Conservation (phyloP, 768 basidiomycete species). For the Hypholoma fasciculare region DNA sequence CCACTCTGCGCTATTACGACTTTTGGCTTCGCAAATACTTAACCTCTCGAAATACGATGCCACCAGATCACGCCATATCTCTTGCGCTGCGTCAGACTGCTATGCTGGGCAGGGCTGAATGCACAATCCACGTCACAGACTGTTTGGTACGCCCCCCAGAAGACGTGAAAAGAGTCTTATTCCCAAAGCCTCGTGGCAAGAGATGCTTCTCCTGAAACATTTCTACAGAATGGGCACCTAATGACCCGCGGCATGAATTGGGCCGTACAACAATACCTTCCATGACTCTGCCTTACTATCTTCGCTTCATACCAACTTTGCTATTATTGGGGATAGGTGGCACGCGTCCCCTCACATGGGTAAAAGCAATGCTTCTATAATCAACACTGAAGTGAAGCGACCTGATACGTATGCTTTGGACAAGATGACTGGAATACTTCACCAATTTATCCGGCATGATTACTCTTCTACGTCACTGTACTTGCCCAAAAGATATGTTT, state of each 20-base stretch:
- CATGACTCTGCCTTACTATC: not conserved
- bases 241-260: not conserved
- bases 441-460: not conserved
- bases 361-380: not conserved
- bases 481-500: slow-evolving; percentile 23
- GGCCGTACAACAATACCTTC: not conserved
- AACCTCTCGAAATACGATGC: too few species aligned
- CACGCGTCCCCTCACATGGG: slow-evolving; percentile 8
- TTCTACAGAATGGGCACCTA: not conserved
- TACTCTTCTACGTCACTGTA: slow-evolving; percentile 1
- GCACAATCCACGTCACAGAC: not conserved
- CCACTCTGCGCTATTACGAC: too few species aligned
- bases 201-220: not conserved
- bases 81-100: too few species aligned
- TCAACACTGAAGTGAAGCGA: not conserved
- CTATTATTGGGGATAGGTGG: slow-evolving; percentile 3
- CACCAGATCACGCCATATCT: too few species aligned
- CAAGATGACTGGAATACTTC: not conserved
- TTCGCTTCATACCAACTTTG: not conserved
- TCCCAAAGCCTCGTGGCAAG: not conserved
- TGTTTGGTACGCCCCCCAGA: not conserved
- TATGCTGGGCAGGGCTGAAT: too few species aligned
- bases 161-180: not conserved
- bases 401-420: not conserved
- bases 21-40: too few species aligned